phyloP scores from a whole-genome alignment of 1,284 basidiomycete species.

The Trichosporon faecale region DNA sequence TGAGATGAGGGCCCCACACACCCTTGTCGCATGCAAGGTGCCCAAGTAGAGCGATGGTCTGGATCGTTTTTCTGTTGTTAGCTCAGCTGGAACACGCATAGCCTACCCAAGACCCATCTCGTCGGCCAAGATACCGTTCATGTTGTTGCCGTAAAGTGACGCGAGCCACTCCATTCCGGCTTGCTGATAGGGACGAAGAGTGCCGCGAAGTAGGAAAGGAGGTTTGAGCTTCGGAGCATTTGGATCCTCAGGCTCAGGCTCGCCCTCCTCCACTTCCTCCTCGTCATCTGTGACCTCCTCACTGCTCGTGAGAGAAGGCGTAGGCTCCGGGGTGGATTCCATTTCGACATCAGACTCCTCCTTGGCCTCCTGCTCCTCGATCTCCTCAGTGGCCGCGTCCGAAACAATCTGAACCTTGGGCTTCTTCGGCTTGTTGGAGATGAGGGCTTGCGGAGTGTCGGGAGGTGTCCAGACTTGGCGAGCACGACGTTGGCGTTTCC shows the following conservation, averaged over 20 bases:
- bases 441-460: slow-evolving; percentile 28
- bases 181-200: slow-evolving; percentile 89
- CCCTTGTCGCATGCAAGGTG: slow-evolving; percentile 92
- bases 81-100: slow-evolving; percentile 29
- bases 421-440: slow-evolving; percentile 26
- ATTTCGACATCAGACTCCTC: slow-evolving; percentile 19
- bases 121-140: slow-evolving; percentile 80
- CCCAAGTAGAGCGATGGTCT: slow-evolving; percentile 87
- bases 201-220: slow-evolving; percentile 80
- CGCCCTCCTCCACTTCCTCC: slow-evolving; percentile 28
- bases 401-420: slow-evolving; percentile 28
- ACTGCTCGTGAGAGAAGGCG: slow-evolving; percentile 10
- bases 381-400: slow-evolving; percentile 24
- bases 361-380: slow-evolving; percentile 25
- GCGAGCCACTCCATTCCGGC: slow-evolving; percentile 94
- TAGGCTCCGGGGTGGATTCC: slow-evolving; percentile 13
- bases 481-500: slow-evolving; percentile 38
- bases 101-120: slow-evolving; percentile 86
- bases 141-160: slow-evolving; percentile 75
- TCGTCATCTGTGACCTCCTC: slow-evolving; percentile 28
- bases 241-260: slow-evolving; percentile 55
- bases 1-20: slow-evolving; percentile 95
- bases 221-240: slow-evolving; percentile 62
- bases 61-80: slow-evolving; percentile 80
- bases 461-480: slow-evolving; percentile 43